Conservation (phyloP, 768 basidiomycete species). For the Boletus sp. region DNA sequence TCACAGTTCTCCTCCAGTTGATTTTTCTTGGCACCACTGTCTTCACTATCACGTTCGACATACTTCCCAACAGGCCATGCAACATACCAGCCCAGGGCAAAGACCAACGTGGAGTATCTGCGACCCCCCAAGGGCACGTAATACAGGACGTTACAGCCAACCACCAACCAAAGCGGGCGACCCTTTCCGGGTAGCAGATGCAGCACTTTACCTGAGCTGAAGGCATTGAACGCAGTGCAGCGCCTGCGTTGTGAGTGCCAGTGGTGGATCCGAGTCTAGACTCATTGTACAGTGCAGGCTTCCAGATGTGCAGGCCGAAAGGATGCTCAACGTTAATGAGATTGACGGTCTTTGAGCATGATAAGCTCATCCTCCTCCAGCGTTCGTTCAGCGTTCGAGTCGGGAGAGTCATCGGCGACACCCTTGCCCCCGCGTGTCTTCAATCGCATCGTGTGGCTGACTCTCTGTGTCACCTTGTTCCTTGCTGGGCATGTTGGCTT, state of each 20-base stretch:
- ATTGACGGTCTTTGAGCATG: constrained; percentile 93
- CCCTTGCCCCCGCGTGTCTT: constrained; percentile 42
- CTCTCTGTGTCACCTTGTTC: constrained; percentile 47
- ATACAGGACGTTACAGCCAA: constrained; percentile 69
- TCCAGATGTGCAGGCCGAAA: constrained; percentile 99
- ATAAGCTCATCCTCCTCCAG: constrained; percentile 76
- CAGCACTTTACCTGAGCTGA: constrained; percentile 90
- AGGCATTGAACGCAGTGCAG: constrained; percentile 88
- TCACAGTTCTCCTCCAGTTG: constrained; percentile 24
- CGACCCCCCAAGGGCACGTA: constrained; percentile 77
- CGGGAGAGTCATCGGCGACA: constrained; percentile 38
- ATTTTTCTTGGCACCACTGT: constrained; percentile 41
- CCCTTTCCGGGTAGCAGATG: constrained; percentile 96
- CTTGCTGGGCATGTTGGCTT: constrained; percentile 47
- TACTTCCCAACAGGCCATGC: constrained; percentile 99
- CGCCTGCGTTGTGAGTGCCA: constrained; percentile 92
- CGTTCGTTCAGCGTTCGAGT: constrained; percentile 32
- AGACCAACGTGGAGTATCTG: constrained; percentile 82
- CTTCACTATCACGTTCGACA: constrained; percentile 75
- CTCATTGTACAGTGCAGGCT: constrained; percentile 98
- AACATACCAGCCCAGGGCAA: constrained; percentile 94
- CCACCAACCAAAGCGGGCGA: constrained; percentile 91
- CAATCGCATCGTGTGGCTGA: constrained; percentile 35
- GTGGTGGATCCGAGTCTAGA: constrained; percentile 95
- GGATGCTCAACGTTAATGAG: constrained; percentile 99